Percentiles rank a stretch among this genome's conserved stretches.
Evolutionary conservation across 257 asterid species (phyloP).

Genomic region (Ballota nigra): DNA sequence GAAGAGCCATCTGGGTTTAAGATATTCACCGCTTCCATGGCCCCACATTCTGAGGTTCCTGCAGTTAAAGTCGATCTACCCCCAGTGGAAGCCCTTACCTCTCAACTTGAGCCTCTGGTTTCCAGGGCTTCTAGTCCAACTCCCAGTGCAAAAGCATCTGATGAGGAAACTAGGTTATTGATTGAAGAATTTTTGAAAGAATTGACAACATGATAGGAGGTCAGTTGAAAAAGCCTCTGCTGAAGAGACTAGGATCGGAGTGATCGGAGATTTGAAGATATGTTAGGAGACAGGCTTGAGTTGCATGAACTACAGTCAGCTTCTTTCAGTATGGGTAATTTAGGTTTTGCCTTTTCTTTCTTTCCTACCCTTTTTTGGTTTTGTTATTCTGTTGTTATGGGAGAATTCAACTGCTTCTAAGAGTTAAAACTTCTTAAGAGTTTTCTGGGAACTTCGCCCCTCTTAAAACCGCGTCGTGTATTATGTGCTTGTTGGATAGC

Average conservation of each 20-base stretch:
- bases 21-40: conserved; percentile 20
- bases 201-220: conserved; percentile 41
- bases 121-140: conserved; percentile 23
- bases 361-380: conserved; percentile 10
- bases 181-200: conserved; percentile 14
- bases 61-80: conserved; percentile 24
- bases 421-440: conserved; percentile 24
- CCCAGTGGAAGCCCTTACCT: conserved; percentile 17
- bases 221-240: conserved; percentile 8
- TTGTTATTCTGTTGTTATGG: conserved; percentile 18
- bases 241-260: conserved; percentile 28
- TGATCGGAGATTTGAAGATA: conserved; percentile 40
- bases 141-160: conserved; percentile 8
- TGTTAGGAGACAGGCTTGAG: conserved; percentile 25
- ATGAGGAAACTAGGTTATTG: conserved; percentile 21
- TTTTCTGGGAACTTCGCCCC: conserved; percentile 22
- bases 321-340: conserved; percentile 28
- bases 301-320: conserved; percentile 29
- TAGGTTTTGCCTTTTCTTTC: conserved; percentile 26
- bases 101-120: conserved; percentile 27
- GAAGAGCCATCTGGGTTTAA: conserved; percentile 32
- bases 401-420: conserved; percentile 31
- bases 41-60: conserved; percentile 28
- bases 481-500: conserved; percentile 19
- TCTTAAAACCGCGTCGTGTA: not conserved